Conservation (phyloP, 306 rosid species). For the Prosopis cineraria region DNA sequence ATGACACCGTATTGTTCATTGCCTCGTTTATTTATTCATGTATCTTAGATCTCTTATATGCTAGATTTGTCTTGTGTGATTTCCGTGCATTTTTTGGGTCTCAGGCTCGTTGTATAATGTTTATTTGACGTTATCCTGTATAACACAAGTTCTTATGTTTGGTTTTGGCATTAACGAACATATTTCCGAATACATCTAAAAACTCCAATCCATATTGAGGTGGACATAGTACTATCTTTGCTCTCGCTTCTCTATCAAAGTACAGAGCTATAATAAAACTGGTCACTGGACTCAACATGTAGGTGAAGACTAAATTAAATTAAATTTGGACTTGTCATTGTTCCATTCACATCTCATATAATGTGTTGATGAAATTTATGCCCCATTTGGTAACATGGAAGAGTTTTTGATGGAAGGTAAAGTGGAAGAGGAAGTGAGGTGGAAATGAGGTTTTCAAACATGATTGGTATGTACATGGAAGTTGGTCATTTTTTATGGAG, state of each 20-base stretch:
- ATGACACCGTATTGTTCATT: neutral
- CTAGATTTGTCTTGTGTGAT: neutral
- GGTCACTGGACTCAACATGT: neutral
- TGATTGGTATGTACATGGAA: too few species aligned
- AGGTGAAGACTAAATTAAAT: neutral
- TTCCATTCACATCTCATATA: neutral
- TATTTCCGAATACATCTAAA: too few species aligned
- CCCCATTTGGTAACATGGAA: too few species aligned
- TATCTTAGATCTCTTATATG: neutral
- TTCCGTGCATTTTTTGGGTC: neutral
- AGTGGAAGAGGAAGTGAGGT: too few species aligned
- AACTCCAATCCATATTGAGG: neutral
- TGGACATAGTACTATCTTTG: neutral
- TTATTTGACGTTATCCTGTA: neutral
- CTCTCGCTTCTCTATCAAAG: neutral
- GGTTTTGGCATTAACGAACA: too few species aligned
- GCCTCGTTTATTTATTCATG: neutral
- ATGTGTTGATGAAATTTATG: neutral
- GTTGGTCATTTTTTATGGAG: too few species aligned
- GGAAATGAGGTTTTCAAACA: too few species aligned
- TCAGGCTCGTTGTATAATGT: too few species aligned
- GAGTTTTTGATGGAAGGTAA: too few species aligned
- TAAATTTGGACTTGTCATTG: neutral
- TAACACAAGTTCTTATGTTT: neutral
- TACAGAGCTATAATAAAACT: neutral